Evolutionary conservation across 371 early-diverging fungal species (phyloP).

Genomic region (Mycotypha africana): DNA sequence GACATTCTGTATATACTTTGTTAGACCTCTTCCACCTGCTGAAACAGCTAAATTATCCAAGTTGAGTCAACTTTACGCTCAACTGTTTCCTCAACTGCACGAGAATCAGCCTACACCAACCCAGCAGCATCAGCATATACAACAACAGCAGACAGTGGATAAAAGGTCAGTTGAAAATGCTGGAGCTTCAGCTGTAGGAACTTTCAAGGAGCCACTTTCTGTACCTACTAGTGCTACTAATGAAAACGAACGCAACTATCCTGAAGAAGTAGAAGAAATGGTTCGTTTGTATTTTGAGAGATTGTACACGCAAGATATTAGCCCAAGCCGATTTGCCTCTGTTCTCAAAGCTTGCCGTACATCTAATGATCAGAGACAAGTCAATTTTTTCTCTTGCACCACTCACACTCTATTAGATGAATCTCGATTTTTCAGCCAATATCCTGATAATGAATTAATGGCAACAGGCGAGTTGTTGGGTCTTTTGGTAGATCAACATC

Average conservation of each 20-base stretch:
- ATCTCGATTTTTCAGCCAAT: constrained; percentile 87
- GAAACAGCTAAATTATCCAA: constrained; percentile 29
- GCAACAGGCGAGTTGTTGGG: constrained; percentile 89
- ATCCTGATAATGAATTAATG: constrained; percentile 86
- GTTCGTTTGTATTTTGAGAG: constrained; percentile 71
- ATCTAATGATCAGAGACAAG: constrained; percentile 61
- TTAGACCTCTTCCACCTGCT: constrained; percentile 26
- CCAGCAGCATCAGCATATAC: too few relatives aligned
- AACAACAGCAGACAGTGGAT: too few relatives aligned
- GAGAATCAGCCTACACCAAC: constrained; percentile 9
- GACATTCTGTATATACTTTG: too few relatives aligned
- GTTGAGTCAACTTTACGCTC: constrained; percentile 30
- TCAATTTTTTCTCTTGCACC: constrained; percentile 75
- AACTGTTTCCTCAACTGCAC: constrained; percentile 23
- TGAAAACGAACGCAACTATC: constrained; percentile 20
- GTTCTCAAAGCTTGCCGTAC: constrained; percentile 67
- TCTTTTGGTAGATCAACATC: constrained; percentile 74
- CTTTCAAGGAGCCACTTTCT: constrained; percentile 3
- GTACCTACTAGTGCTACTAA: neutral
- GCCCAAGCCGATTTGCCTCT: constrained; percentile 67
- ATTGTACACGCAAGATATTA: constrained; percentile 69
- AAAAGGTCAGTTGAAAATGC: constrained; percentile 12
- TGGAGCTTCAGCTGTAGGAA: neutral
- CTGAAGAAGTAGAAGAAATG: constrained; percentile 70
- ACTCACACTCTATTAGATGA: constrained; percentile 89